Base-by-base conservation (phyloP, 2,329 filamentous ascomycete genomes). In the Claviceps maximensis region DNA sequence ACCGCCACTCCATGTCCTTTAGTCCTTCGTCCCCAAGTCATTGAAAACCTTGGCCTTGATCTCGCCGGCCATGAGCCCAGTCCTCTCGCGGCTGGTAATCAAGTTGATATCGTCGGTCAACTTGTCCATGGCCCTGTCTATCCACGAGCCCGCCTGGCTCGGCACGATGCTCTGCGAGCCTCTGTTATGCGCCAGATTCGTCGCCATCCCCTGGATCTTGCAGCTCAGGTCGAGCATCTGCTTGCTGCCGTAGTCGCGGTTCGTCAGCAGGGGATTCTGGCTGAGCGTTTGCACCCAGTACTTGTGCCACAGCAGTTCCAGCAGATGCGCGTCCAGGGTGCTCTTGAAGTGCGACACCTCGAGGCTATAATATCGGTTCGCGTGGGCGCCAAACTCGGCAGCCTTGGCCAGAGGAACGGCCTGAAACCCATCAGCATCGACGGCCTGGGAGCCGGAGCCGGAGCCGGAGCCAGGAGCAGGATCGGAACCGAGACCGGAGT, bases 251-350 rank as follows among this genome's bases (percentile, higher is more conserved):
- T 90, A 98, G 61, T 96, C 91, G 57, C 90, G 86, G 64, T 95
- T 97, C 53, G 88, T 89, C 61, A 95, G 84, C 4, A 96, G 78
- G 23, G 91, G 90, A 60, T 83, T 93, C 61, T 95, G 88, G 33
- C 89, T 94, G 21, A 98, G 79, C 6, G 93, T 98, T 64, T 94
- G 87, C 36, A 96, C 90, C 93, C 89, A 95, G 75, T 98, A 98
- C 70, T 97, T 97, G 74, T 96, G 95, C 93, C 93, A 97, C 31
- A 98, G 75, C 50, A 89, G 78, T 63, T 94, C 88, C 5, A 98
- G 76, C 25, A 98, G 77, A 61, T 89, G 86, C 2, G 83, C 79
- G 69, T 98, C 93, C 29, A 98, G 83, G 0, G 86, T 86, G 58
- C 87, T 93, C 73, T 97, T 97, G 78, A 89, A 98, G 69, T 95